phyloP scores from a whole-genome alignment of 1,139 yeast species.

The Zygosaccharomyces sapae region DNA sequence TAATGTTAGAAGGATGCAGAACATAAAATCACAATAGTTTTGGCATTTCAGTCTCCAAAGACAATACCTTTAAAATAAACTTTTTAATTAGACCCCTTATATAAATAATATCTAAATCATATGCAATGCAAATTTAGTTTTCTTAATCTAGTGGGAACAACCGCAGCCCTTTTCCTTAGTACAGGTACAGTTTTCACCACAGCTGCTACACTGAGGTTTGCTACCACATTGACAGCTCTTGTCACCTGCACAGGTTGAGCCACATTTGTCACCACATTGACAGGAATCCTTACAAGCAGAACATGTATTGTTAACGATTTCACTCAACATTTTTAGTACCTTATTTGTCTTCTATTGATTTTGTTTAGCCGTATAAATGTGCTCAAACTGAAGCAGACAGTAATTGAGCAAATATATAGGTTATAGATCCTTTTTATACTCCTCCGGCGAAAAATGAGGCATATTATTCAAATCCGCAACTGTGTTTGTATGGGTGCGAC shows the following conservation, averaged over 20 bases:
- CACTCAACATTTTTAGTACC: slow-evolving; percentile 1
- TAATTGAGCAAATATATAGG: neutral
- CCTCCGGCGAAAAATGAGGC: neutral
- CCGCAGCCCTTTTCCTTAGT: slow-evolving; percentile 1
- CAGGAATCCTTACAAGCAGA: slow-evolving; percentile 7
- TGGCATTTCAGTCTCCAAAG: too few relatives aligned
- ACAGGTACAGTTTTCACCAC: slow-evolving; percentile 3
- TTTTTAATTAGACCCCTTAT: too few relatives aligned
- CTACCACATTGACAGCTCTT: slow-evolving; percentile 10
- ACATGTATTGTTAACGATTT: slow-evolving; percentile 2
- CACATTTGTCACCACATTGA: slow-evolving; percentile 10
- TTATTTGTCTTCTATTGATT: neutral
- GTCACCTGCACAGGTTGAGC: slow-evolving; percentile 8
- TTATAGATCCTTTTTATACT: neutral
- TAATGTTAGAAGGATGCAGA: too few relatives aligned
- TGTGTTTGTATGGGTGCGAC: neutral
- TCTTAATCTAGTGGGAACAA: neutral
- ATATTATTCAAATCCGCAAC: neutral
- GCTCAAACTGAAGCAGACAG: neutral
- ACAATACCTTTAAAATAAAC: too few relatives aligned
- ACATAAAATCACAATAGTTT: too few relatives aligned
- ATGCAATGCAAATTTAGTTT: too few relatives aligned
- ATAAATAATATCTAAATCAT: too few relatives aligned
- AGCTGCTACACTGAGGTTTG: slow-evolving; percentile 7
- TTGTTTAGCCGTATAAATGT: neutral